Evolutionary conservation across 139 green algal species (phyloP).

Genomic region (Protoeuglena noctilucae): DNA sequence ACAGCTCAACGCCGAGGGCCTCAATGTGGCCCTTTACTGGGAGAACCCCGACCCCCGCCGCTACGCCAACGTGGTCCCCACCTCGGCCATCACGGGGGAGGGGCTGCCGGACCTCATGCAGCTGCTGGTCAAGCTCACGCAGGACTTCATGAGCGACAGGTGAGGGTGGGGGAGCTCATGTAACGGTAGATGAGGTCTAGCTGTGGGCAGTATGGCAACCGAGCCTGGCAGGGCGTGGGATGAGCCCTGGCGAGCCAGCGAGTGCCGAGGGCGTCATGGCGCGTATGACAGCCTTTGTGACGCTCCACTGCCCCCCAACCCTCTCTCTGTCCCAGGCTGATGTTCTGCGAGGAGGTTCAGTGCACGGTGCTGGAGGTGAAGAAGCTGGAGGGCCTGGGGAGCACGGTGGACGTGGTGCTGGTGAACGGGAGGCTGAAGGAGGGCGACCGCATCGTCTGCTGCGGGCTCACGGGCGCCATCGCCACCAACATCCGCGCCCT

Average conservation of each 20-base stretch:
- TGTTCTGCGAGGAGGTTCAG: too few relatives aligned
- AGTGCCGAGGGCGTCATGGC: too few relatives aligned
- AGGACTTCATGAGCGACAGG: constrained; percentile 74
- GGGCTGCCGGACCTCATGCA: constrained; percentile 67
- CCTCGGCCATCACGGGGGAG: constrained; percentile 80
- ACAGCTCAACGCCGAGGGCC: constrained; percentile 58
- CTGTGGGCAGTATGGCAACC: too few relatives aligned
- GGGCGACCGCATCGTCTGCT: constrained; percentile 87
- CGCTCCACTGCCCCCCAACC: too few relatives aligned
- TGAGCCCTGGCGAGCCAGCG: too few relatives aligned
- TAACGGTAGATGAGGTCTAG: too few relatives aligned
- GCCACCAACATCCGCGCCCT: constrained; percentile 83
- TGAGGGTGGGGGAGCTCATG: too few relatives aligned
- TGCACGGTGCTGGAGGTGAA: constrained; percentile 86
- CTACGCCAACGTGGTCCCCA: constrained; percentile 91
- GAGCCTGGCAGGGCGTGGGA: too few relatives aligned
- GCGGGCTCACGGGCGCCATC: constrained; percentile 77
- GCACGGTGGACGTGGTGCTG: constrained; percentile 93
- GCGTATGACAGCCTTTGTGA: too few relatives aligned
- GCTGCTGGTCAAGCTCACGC: constrained; percentile 84
- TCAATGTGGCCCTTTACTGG: constrained; percentile 96
- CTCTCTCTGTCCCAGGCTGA: too few relatives aligned
- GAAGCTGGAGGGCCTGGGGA: constrained; percentile 93
- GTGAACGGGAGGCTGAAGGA: constrained; percentile 75
- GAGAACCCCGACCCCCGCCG: constrained; percentile 77